A percentile compares a stretch with the other conserved stretches of the same genome.
Evolutionary conservation across 768 basidiomycete genomes (phyloP).

Genomic region (Agaricus bisporus): DNA sequence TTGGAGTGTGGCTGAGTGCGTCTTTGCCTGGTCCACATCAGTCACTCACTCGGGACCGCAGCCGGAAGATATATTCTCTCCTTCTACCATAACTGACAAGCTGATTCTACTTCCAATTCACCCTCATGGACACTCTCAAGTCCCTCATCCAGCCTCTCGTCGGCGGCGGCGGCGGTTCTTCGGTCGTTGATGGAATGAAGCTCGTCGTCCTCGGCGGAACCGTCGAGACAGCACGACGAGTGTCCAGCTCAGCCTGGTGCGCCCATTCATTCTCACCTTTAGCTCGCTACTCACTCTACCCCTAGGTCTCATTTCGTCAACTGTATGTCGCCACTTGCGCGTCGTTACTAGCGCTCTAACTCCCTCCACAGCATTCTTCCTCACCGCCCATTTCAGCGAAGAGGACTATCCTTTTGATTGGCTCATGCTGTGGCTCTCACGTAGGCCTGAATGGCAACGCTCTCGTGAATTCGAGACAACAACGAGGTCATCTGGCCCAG

Average conservation of each 20-base stretch:
- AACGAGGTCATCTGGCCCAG: slow-evolving; percentile 63
- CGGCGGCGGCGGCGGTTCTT: slow-evolving; percentile 66
- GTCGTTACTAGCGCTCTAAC: slow-evolving; percentile 9
- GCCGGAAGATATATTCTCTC: neutral
- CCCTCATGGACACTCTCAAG: slow-evolving; percentile 69
- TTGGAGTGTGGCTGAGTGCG: too few species aligned
- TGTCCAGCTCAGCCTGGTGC: slow-evolving; percentile 79
- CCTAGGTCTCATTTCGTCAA: slow-evolving; percentile 80
- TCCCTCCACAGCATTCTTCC: slow-evolving; percentile 62
- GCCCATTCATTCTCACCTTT: slow-evolving; percentile 17
- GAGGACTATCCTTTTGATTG: slow-evolving; percentile 90
- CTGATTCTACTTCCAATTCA: slow-evolving; percentile 1
- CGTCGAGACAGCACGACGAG: slow-evolving; percentile 78
- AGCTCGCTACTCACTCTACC: neutral
- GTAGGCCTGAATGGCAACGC: slow-evolving; percentile 81
- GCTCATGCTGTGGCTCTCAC: slow-evolving; percentile 87
- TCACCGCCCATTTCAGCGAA: slow-evolving; percentile 86
- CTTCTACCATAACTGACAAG: slow-evolving; percentile 2
- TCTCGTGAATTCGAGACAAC: slow-evolving; percentile 88
- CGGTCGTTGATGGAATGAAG: slow-evolving; percentile 84
- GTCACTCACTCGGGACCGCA: too few species aligned
- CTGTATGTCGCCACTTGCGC: slow-evolving; percentile 43
- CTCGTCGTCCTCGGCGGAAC: slow-evolving; percentile 86
- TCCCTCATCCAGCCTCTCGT: slow-evolving; percentile 78
- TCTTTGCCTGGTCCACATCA: too few species aligned